A percentile compares a stretch with the other conserved stretches of the same genome.
Evolutionary conservation across 139 green algal species (phyloP).

Genomic region (Monoraphidium neglectum): DNA sequence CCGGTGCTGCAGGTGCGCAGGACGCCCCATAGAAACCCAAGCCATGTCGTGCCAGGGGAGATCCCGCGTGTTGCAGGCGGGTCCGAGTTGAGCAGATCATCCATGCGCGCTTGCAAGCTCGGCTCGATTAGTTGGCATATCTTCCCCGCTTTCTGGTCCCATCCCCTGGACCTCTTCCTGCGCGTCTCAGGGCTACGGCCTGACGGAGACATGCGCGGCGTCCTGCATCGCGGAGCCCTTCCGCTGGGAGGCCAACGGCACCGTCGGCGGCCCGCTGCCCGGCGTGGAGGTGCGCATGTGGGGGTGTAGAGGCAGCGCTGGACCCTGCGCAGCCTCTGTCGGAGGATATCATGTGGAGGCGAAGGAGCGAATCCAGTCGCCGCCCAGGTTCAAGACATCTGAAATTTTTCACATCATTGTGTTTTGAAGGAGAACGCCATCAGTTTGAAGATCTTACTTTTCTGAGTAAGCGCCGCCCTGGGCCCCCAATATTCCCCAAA

Average conservation of each 20-base stretch:
- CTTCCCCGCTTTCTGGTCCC: too few relatives aligned
- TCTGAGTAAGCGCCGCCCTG: constrained; percentile 30
- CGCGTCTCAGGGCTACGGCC: constrained; percentile 83
- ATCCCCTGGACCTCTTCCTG: too few relatives aligned
- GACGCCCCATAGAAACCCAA: too few relatives aligned
- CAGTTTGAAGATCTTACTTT: not conserved
- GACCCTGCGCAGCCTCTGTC: too few relatives aligned
- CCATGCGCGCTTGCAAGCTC: too few relatives aligned
- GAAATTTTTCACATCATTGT: too few relatives aligned
- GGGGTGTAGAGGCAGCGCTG: too few relatives aligned
- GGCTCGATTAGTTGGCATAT: too few relatives aligned
- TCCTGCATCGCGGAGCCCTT: constrained; percentile 74
- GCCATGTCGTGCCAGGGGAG: too few relatives aligned
- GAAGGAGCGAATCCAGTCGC: not conserved
- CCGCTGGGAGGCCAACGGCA: constrained; percentile 50
- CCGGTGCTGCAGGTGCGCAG: constrained; percentile 58
- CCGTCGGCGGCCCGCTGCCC: constrained; percentile 80
- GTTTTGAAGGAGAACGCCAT: not conserved
- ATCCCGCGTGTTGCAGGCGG: too few relatives aligned
- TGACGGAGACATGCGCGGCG: constrained; percentile 90
- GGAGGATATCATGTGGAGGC: not conserved
- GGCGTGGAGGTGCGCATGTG: constrained; percentile 38
- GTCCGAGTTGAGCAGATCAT: too few relatives aligned
- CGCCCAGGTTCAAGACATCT: not conserved
- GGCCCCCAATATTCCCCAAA: too few relatives aligned